Base-by-base conservation (phyloP, 768 basidiomycete species). In the Boletus barrowsii region DNA sequence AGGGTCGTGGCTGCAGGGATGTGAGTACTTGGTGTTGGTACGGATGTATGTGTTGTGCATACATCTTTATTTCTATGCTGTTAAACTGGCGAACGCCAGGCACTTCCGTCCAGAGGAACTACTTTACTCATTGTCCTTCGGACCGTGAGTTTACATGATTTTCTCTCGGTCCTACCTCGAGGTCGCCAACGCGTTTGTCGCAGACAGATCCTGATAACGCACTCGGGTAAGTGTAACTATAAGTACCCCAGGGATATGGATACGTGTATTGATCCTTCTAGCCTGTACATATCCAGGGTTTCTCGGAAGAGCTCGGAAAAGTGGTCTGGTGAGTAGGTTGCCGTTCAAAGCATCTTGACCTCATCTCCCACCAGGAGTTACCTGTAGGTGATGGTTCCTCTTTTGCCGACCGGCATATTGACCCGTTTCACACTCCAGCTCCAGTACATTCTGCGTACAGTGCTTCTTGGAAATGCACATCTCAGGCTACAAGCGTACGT, bases 61-160 rank as follows among this genome's bases (percentile, higher is more conserved):
- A n/a, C 15, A 15, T 14, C 22, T 39, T 7, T 30, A 22, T 36
- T 6, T 42, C 0, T 20, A 15, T 15, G 14, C 15, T 10, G 4
- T 55, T 42, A 35, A 60, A 18, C 29, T n/a, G 17, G 10, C n/a
- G 22, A 30, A 18, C 52, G 3, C 47, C 42, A 85, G 83, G 83
- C n/a, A 79, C 80, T 8, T 72, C 72, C 39, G 67, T 83, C 29
- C 83, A 85, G 63, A 73, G 75, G 73, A 82, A 78, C 57, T 85
- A 84, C 59, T 83, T 67, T 52, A 72, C 68, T 15, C 75, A 54
- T 3, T 72, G 83, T 61, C 76, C 80, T 49, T 71, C 67, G 24
- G 83, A 84, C 62, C 60, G 83, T 83, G 50, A 59, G 75, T 66
- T 30, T 22, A 39, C 35, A 17, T 11, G 4, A 14, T 7, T 32